Evolutionary conservation across 2,329 filamentous ascomycete genomes (phyloP).

Genomic region (Phaeophleospora eucalypticola): DNA sequence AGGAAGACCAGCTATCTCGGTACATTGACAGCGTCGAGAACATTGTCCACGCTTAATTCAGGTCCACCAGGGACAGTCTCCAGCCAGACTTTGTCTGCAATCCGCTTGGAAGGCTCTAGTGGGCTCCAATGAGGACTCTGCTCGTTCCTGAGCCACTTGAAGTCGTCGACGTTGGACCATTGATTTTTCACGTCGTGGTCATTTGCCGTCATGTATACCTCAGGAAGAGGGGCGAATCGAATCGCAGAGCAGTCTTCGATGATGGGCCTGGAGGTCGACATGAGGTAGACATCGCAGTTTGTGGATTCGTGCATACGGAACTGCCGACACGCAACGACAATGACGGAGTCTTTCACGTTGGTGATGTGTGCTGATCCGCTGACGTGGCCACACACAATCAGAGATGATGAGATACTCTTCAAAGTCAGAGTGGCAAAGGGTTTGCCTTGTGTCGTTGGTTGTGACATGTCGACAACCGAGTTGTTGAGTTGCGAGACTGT

Average conservation of each 20-base stretch:
- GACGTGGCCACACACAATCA: constrained; percentile 76
- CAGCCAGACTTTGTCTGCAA: constrained; percentile 56
- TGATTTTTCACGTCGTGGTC: constrained; percentile 52
- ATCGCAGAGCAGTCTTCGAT: constrained; percentile 83
- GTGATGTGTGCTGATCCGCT: constrained; percentile 81
- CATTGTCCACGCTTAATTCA: constrained; percentile 60
- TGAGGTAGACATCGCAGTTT: constrained; percentile 78
- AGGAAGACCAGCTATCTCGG: neutral
- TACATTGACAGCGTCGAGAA: constrained; percentile 47
- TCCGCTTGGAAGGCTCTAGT: constrained; percentile 51
- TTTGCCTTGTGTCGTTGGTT: constrained; percentile 46
- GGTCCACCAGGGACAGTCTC: constrained; percentile 62
- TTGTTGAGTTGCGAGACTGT: constrained; percentile 64
- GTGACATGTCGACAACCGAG: constrained; percentile 78
- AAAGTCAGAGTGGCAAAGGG: constrained; percentile 67
- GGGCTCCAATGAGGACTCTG: constrained; percentile 84
- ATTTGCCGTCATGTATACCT: constrained; percentile 46
- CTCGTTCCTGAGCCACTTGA: constrained; percentile 89
- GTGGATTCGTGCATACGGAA: constrained; percentile 86
- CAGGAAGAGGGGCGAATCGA: constrained; percentile 73
- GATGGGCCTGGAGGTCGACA: constrained; percentile 78
- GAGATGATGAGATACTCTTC: constrained; percentile 63
- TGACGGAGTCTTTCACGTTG: constrained; percentile 63
- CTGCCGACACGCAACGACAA: constrained; percentile 78
- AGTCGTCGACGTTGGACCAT: constrained; percentile 92